Conservation (phyloP, 2,329 filamentous ascomycete species). For the Pseudocercospora crystallina region DNA sequence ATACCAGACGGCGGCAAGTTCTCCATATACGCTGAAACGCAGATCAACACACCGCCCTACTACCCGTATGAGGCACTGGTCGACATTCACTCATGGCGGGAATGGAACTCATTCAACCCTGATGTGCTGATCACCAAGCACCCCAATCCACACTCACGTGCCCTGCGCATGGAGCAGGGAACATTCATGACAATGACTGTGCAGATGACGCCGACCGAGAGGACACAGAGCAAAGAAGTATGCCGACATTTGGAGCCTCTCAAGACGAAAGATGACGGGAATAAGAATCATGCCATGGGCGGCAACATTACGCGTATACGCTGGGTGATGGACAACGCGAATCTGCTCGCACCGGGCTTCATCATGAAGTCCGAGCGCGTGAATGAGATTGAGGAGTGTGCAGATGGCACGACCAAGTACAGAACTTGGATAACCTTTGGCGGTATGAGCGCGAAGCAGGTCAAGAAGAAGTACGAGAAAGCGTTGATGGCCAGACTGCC, state of each 20-base stretch:
- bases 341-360: conserved; percentile 29
- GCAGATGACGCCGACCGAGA: conserved; percentile 39
- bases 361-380: conserved; percentile 46
- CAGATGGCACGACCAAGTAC: conserved; percentile 35
- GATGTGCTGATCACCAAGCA: conserved; percentile 47
- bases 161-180: conserved; percentile 36
- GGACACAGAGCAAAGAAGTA: conserved; percentile 30
- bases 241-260: conserved; percentile 39
- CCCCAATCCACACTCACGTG: conserved; percentile 26
- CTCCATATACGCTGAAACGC: conserved; percentile 34
- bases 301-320: conserved; percentile 33
- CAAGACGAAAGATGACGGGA: conserved; percentile 24
- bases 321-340: conserved; percentile 34
- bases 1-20: conserved; percentile 35
- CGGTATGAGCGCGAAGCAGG: conserved; percentile 42
- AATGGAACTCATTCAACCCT: conserved; percentile 51
- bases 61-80: conserved; percentile 46
- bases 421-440: conserved; percentile 48
- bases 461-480: conserved; percentile 44
- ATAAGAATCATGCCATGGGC: conserved; percentile 13
- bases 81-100: conserved; percentile 46
- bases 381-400: conserved; percentile 47
- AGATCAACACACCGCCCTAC: conserved; percentile 43
- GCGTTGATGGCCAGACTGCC: conserved; percentile 31
- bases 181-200: conserved; percentile 47